A percentile compares a stretch with the other conserved stretches of the same genome.
Conservation (phyloP, 352 stramenopile species). For the Pythium aphanidermatum region DNA sequence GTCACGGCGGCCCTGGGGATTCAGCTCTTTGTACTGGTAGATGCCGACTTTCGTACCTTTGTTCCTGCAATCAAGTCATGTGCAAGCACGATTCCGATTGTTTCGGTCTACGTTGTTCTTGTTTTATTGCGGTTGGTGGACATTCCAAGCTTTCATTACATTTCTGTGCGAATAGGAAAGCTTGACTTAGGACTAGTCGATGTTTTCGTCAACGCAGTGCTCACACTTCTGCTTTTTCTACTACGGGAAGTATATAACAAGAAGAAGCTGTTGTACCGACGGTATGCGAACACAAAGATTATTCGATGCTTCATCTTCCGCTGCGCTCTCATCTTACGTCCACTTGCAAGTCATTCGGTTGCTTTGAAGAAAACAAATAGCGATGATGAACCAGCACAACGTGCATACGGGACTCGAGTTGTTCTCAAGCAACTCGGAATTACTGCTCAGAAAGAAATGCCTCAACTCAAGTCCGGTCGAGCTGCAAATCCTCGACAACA, state of each 20-base stretch:
- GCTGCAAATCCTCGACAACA: slow-evolving; percentile 7
- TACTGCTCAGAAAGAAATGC: slow-evolving; percentile 10
- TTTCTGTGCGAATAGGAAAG: background rate
- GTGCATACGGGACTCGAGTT: slow-evolving; percentile 9
- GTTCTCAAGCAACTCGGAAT: slow-evolving; percentile 17
- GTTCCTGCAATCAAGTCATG: slow-evolving; percentile 4
- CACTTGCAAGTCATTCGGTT: background rate
- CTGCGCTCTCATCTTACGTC: slow-evolving; percentile 1
- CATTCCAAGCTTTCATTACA: background rate
- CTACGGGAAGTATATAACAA: slow-evolving; percentile 15
- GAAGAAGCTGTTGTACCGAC: slow-evolving; percentile 6
- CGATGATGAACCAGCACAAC: background rate
- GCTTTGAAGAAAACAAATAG: background rate
- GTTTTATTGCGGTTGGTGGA: slow-evolving; percentile 3
- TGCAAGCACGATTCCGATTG: slow-evolving; percentile 1
- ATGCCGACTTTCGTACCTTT: slow-evolving; percentile 22
- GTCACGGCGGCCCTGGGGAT: background rate
- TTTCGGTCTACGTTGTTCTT: background rate
- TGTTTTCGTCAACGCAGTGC: slow-evolving; percentile 9
- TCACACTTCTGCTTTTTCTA: slow-evolving; percentile 16
- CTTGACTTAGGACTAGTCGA: slow-evolving; percentile 6
- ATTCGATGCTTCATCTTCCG: slow-evolving; percentile 13
- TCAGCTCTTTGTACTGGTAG: slow-evolving; percentile 8
- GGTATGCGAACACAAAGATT: slow-evolving; percentile 5
- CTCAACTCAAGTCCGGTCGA: slow-evolving; percentile 4